These are phyloP conservation scores for Monocercomonoides exilis DNA, from an alignment of 78 protist species.

Conservation along the genomic window DNA sequence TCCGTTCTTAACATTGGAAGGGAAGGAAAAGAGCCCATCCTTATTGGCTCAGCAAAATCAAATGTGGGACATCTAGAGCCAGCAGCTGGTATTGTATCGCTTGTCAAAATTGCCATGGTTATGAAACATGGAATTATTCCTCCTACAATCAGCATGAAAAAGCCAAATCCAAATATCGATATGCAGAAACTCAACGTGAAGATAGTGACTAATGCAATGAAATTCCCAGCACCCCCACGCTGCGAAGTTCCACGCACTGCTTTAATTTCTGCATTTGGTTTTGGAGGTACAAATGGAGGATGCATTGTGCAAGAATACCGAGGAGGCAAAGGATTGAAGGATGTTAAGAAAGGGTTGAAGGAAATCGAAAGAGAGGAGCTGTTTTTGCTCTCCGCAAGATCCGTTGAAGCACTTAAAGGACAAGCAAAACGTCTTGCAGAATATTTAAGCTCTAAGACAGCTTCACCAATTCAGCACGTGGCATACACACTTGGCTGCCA, in stretches of 20 bases:
- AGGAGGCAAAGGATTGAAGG: neutral
- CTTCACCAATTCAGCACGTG: neutral
- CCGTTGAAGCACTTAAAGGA: neutral
- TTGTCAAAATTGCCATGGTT: neutral
- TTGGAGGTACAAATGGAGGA: slow-evolving; percentile 12
- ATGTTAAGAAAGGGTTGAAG: neutral
- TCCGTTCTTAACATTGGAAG: neutral
- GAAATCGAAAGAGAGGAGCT: neutral
- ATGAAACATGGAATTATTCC: neutral
- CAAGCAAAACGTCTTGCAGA: neutral
- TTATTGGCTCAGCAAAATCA: slow-evolving; percentile 1
- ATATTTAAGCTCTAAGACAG: neutral
- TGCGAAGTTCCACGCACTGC: neutral
- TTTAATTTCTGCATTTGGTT: neutral
- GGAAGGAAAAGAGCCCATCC: neutral
- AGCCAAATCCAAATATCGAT: slow-evolving; percentile 8
- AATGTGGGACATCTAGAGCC: slow-evolving; percentile 6
- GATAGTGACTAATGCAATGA: neutral
- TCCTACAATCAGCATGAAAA: neutral
- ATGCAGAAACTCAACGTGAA: neutral
- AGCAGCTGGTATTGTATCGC: slow-evolving; percentile 17
- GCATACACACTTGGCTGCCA: neutral
- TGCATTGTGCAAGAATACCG: neutral
- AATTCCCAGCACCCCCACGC: neutral
- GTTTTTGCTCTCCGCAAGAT: neutral